Base-by-base conservation (phyloP, 495 filamentous ascomycete species). In the Astrothelium macrocarpum region DNA sequence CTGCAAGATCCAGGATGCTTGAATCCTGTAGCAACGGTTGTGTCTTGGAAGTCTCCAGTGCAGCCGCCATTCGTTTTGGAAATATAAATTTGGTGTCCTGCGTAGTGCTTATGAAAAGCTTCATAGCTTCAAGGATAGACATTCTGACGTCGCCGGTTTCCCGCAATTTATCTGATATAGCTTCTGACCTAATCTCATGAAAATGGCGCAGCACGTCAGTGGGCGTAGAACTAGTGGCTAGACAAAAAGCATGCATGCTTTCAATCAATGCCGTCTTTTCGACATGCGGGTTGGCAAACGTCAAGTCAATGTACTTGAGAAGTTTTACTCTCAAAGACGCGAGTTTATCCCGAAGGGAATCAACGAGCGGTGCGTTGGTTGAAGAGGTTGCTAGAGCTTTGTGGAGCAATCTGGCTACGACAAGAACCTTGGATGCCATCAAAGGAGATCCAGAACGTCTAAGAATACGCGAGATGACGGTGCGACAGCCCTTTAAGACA, bases 141-240 rank as follows among this genome's bases (percentile, higher is more conserved):
- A 62, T 62, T 46, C 43, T n/a, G 20, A 64, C 11, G 9, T 68
- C 29, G 32, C 23, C 28, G 1, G 1, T 10, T 25, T 46, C 36
- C 1, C 59, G 9, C 32, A 62, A 53, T 28, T 45, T 28, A 26
- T 81, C 78, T 0, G 78, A 75, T 32, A 95, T 86, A 0, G 83
- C 81, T 61, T 87, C 82, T 39, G 83, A 78, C 23, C 95, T 83
- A 12, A 92, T 79, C 62, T 84, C 78, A 49, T 95, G 81, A 71
- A 97, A 97, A 74, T 95, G 87, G 16, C 84, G 78, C 32, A 98
- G 77, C 0, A 89, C 86, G 70, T 97, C 91, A 61, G 84, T 83
- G 0, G 90, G 85, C 0, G 90, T 89, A 10, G 90, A 90, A 67
- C 85, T 95, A 9, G 88, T 94, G 0, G 85, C 84, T 25, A 98